A percentile compares a stretch with the other conserved stretches of the same genome.
phyloP scores from a whole-genome alignment of 2,329 filamentous ascomycete genomes.

The Fusarium albosuccineum region DNA sequence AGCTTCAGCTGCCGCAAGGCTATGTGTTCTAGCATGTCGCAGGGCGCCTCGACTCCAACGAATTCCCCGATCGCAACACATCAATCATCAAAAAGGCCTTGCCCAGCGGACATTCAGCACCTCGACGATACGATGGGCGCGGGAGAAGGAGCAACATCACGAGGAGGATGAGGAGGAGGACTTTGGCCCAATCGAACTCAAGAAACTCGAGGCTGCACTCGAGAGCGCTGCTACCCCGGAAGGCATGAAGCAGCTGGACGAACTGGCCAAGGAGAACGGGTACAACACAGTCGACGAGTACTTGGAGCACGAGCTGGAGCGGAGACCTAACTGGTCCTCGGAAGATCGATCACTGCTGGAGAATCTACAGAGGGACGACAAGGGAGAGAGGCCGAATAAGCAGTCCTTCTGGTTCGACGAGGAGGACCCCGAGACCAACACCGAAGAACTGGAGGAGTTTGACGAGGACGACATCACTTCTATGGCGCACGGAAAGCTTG shows the following conservation, averaged over 20 bases:
- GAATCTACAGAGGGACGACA: slow-evolving; percentile 48
- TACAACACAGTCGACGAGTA: slow-evolving; percentile 51
- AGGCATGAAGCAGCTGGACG: slow-evolving; percentile 51
- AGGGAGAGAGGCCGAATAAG: slow-evolving; percentile 51
- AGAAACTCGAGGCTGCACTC: slow-evolving; percentile 48
- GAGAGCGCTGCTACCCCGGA: slow-evolving; percentile 49
- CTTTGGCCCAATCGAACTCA: slow-evolving; percentile 47
- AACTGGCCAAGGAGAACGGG: slow-evolving; percentile 52
- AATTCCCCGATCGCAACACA: slow-evolving; percentile 42
- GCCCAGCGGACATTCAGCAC: slow-evolving; percentile 50
- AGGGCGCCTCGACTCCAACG: slow-evolving; percentile 44
- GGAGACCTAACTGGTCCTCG: slow-evolving; percentile 47
- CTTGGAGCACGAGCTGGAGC: slow-evolving; percentile 46
- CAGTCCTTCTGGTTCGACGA: slow-evolving; percentile 64
- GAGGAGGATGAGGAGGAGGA: slow-evolving; percentile 43
- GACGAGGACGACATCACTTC: slow-evolving; percentile 87
- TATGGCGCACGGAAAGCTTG: slow-evolving; percentile 86
- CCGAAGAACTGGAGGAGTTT: slow-evolving; percentile 72
- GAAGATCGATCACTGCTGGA: slow-evolving; percentile 51
- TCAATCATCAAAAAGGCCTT: slow-evolving; percentile 38
- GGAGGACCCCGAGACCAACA: slow-evolving; percentile 61
- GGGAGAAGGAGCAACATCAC: slow-evolving; percentile 34
- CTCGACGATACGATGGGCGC: slow-evolving; percentile 48
- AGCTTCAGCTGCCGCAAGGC: slow-evolving; percentile 54
- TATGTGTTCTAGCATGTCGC: slow-evolving; percentile 53